phyloP scores from a whole-genome alignment of 1,139 yeast genomes.

The Kurtzmaniella natalensis region DNA sequence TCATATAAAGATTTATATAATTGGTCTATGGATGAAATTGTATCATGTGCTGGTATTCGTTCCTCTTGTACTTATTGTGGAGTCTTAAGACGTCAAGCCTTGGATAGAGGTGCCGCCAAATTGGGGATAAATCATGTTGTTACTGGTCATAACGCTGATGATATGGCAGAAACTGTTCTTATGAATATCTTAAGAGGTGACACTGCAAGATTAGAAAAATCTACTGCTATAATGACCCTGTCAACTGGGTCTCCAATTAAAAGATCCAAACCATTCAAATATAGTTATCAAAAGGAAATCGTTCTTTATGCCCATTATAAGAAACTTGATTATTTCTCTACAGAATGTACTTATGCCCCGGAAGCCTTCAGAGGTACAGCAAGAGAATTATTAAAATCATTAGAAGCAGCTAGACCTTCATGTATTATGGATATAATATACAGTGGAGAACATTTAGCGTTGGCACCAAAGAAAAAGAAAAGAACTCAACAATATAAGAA shows the following conservation, averaged over 20 bases:
- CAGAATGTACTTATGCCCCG: conserved; percentile 97
- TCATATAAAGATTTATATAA: conserved; percentile 84
- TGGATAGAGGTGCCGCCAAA: conserved; percentile 94
- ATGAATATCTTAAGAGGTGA: conserved; percentile 97
- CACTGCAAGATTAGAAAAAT: conserved; percentile 82
- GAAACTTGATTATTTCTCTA: conserved; percentile 90
- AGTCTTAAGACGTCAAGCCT: conserved; percentile 90
- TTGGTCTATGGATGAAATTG: conserved; percentile 99
- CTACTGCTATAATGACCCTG: conserved; percentile 84
- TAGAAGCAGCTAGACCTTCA: conserved; percentile 88
- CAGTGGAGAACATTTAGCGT: conserved; percentile 83
- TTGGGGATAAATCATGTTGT: conserved; percentile 86
- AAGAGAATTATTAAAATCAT: conserved; percentile 80
- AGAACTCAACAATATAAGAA: conserved; percentile 26
- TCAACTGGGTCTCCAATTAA: conserved; percentile 77
- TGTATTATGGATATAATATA: conserved; percentile 92
- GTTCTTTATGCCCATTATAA: conserved; percentile 96
- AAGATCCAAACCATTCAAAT: conserved; percentile 93
- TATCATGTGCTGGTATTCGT: conserved; percentile 88
- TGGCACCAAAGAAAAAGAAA: conserved; percentile 52
- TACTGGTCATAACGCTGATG: conserved; percentile 99
- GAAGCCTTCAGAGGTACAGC: conserved; percentile 99
- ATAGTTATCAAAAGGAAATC: conserved; percentile 94
- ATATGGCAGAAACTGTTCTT: conserved; percentile 96
- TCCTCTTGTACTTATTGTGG: conserved; percentile 98